These are phyloP conservation scores for Cicer bijugum DNA, from an alignment of 306 rosid species.

Conservation along the genomic window DNA sequence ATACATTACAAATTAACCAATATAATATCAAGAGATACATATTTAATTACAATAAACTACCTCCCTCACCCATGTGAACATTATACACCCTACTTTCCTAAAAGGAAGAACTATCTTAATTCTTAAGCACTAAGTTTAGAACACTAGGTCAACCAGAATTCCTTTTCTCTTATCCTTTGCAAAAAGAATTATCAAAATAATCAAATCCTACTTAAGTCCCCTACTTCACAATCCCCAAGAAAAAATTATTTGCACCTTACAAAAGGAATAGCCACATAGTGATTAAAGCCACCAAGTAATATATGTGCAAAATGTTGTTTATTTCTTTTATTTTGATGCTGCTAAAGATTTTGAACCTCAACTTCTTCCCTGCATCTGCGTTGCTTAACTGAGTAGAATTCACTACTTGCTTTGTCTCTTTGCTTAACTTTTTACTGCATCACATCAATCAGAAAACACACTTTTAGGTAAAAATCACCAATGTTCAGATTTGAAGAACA, in stretches of 20 bases:
- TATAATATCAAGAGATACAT: conserved; percentile 15
- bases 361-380: conserved; percentile 64
- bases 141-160: conserved; percentile 32
- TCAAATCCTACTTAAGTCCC: conserved; percentile 13
- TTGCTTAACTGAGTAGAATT: conserved; percentile 66
- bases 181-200: conserved; percentile 37
- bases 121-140: conserved; percentile 39
- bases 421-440: conserved; percentile 70
- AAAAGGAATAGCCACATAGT: conserved; percentile 51
- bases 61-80: not conserved
- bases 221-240: not conserved
- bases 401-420: conserved; percentile 61
- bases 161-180: conserved; percentile 7
- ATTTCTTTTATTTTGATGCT: conserved; percentile 53
- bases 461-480: not conserved
- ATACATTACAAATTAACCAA: conserved; percentile 26
- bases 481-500: not conserved
- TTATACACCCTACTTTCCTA: conserved; percentile 36
- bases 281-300: conserved; percentile 48
- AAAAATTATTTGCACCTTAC: conserved; percentile 48
- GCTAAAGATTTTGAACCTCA: conserved; percentile 49
- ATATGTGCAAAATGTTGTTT: conserved; percentile 33
- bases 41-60: conserved; percentile 40
- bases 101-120: conserved; percentile 43
- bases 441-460: conserved; percentile 13